A percentile compares a stretch with the other conserved stretches of the same genome.
Conservation (phyloP, 2,329 filamentous ascomycete species). For the Sporothrix pallida region DNA sequence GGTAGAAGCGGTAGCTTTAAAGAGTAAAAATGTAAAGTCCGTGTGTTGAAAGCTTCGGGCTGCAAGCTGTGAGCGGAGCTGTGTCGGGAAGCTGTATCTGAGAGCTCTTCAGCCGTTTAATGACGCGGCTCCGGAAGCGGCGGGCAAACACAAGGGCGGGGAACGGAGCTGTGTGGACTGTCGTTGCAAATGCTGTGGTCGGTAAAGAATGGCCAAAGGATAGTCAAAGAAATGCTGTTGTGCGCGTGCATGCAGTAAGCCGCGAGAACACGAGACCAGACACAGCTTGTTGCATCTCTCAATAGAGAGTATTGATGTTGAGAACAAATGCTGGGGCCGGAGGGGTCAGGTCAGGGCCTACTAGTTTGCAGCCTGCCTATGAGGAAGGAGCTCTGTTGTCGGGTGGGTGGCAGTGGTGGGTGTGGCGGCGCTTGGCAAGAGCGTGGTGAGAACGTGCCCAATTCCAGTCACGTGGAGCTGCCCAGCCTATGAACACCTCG, state of each 20-base stretch:
- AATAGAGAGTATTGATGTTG: not conserved
- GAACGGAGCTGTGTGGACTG: constrained; percentile 12
- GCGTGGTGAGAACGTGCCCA: not conserved
- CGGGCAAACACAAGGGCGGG: constrained; percentile 10
- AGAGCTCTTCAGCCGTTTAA: not conserved
- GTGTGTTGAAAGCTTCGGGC: not conserved
- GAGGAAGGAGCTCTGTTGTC: constrained; percentile 19
- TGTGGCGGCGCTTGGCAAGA: constrained; percentile 6
- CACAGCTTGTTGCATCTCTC: not conserved
- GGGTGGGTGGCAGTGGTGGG: constrained; percentile 4
- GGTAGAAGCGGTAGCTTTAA: not conserved
- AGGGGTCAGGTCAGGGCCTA: constrained; percentile 17
- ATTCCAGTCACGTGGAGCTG: constrained; percentile 14
- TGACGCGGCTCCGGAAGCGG: constrained; percentile 23
- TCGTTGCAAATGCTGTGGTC: constrained; percentile 8
- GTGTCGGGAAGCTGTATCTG: not conserved
- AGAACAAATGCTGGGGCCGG: constrained; percentile 10
- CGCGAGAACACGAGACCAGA: not conserved
- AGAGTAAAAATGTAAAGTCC: not conserved
- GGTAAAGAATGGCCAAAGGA: not conserved
- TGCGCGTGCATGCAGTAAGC: not conserved
- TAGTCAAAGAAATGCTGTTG: not conserved
- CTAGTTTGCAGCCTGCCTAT: constrained; percentile 9
- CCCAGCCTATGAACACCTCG: not conserved
- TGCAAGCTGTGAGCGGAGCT: not conserved